Base-by-base conservation (phyloP, 2,329 filamentous ascomycete genomes). In the Cercospora berteroae region DNA sequence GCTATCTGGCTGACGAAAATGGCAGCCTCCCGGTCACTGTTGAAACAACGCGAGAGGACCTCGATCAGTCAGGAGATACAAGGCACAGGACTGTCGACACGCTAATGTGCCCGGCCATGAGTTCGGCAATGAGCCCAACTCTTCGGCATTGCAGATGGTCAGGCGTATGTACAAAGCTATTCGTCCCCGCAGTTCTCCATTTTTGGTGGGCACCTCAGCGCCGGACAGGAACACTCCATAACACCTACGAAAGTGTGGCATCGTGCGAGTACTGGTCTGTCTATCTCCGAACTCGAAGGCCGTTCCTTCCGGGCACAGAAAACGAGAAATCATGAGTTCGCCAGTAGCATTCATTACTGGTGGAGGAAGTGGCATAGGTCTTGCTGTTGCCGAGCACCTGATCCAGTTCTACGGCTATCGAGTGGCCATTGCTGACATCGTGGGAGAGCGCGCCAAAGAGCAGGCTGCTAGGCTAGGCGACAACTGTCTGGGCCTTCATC, bases 381-480 rank as follows among this genome's bases (percentile, higher is more conserved):
- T 72, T 16, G 72, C 72, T 18, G 63, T 73, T 12, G 70, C 71
- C 12, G 72, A 73, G 44, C 71, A 73, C 50, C 69, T 73, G 4
- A 70, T 71, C 33, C 62, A 70, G 29, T 67, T 66, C 20, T 56
- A 72, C 42, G 68, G 67, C 64, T 73, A 68, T 36, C 62, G 63
- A 31, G 68, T 72, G 2, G 72, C 71, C 13, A 67, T 73, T n/a
- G 57, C 68, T 7, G 72, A 73, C 33, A 60, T 71, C 44, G 58
- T 70, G 12, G 59, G 50, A 58, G 58, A 66, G 42, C 65, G 71
- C 29, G 71, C 63, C 44, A 65, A 65, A 55, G 62, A 65, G n/a
- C 65, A 67, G 60, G 64, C 65, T 12, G 33, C 44, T 1, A 59
- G 59, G 10, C 63, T 73, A 5, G 70, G 70, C 42, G 65, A 71